Evolutionary conservation across 768 basidiomycete species (phyloP).

Genomic region (Ramaria rubella): DNA sequence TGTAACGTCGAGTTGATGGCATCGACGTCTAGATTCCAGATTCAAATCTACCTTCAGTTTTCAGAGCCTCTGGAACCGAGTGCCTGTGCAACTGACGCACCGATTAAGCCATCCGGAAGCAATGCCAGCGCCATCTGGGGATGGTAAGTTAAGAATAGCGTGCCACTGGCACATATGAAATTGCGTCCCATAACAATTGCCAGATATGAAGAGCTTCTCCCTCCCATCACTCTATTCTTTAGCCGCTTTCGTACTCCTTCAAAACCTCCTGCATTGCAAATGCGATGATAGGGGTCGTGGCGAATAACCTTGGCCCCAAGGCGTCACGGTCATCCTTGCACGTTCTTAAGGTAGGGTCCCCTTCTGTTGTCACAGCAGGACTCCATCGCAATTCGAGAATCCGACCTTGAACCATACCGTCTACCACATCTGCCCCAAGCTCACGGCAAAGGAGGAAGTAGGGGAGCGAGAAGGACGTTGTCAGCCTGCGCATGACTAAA

Average conservation of each 20-base stretch:
- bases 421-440: conserved; percentile 76
- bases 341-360: conserved; percentile 18
- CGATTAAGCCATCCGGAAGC: too few species aligned
- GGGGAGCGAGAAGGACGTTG: conserved; percentile 58
- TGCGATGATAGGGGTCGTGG: conserved; percentile 74
- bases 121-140: too few species aligned
- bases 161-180: too few species aligned
- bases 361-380: conserved; percentile 56
- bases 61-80: too few species aligned
- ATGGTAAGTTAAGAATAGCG: too few species aligned
- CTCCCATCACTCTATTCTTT: too few species aligned
- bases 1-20: too few species aligned
- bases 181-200: too few species aligned
- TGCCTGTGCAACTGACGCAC: too few species aligned
- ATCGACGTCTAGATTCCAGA: too few species aligned
- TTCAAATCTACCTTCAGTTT: too few species aligned
- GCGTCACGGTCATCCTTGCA: conserved; percentile 24
- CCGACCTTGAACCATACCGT: conserved; percentile 76
- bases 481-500: conserved; percentile 74
- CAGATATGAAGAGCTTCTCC: too few species aligned
- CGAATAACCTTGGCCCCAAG: conserved; percentile 63
- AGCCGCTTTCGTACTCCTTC: conserved; percentile 63
- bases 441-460: conserved; percentile 82
- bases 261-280: conserved; percentile 82
- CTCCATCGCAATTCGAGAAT: conserved; percentile 76